Evolutionary conservation across 371 early-diverging fungal genomes (phyloP), one percentile per base, ranked within the genome.

Genomic region (Lichtheimia ornata): DNA sequence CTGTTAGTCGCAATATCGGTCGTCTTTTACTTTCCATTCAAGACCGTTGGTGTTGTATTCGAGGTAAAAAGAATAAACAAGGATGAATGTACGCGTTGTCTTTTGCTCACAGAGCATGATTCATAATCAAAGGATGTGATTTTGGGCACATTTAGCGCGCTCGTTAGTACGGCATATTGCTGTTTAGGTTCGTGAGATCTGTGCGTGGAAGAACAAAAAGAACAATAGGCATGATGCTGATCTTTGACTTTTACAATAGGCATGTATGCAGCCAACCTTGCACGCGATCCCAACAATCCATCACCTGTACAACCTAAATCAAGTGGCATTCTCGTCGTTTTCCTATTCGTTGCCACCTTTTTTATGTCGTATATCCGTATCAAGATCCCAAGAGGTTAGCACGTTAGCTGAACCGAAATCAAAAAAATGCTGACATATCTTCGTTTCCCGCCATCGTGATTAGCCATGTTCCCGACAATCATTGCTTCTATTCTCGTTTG

Each of bases 381-480:
- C 45, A 70, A 68, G 44, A 44, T 73, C 13, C 69, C 64, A 1
- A 71, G 72, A 70, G 72, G 79, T 78, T 30, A 5, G 30, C 35
- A n/a, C 41, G 3, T 40, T 11, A 11, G 11, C 35, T 11, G 20
- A 28, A 41, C 13, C 24, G n/a, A 30, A 27, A 58, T 47, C 6
- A 35, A 35, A 28, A 28, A 35, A 35, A 35, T 35, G 35, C 35
- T 35, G 35, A 35, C 35, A 35, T 35, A 35, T 35, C 35, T 35
- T 35, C 11, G 35, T 35, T 35, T 35, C 11, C 35, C 35, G 35
- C 35, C 35, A n/a, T n/a, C n/a, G 9, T 35, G 35, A 28, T 17
- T 56, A 79, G 79, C 76, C 44, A 79, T 73, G 49, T 75, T 79
- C 60, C 74, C 65, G 17, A 54, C 70, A 61, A 63, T 79, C 6